These are phyloP conservation scores for Reticulascus tulasneorum DNA, from an alignment of 2,329 filamentous ascomycete genomes.

Conservation along the genomic window DNA sequence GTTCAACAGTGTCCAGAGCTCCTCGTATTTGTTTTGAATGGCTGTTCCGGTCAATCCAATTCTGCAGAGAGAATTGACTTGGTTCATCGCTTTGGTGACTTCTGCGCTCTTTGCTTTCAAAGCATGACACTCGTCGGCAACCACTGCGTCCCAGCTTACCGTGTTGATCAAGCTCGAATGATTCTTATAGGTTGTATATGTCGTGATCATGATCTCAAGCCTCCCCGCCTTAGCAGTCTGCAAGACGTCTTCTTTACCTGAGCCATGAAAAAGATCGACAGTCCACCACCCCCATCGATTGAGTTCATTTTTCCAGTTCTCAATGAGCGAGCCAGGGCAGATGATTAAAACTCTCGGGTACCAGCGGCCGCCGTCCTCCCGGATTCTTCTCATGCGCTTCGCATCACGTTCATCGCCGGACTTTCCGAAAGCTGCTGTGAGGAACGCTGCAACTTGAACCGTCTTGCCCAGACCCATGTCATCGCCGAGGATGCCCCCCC, in stretches of 20 bases:
- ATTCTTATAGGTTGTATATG: slow-evolving; percentile 85
- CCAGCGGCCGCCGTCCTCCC: slow-evolving; percentile 61
- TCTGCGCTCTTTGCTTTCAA: slow-evolving; percentile 78
- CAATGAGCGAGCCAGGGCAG: slow-evolving; percentile 82
- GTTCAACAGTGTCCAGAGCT: slow-evolving; percentile 92
- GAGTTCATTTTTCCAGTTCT: slow-evolving; percentile 88
- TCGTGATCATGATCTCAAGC: slow-evolving; percentile 89
- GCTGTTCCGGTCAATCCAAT: slow-evolving; percentile 93
- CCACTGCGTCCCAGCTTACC: slow-evolving; percentile 86
- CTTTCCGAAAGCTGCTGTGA: slow-evolving; percentile 91
- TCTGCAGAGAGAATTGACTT: slow-evolving; percentile 85
- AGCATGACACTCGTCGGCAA: slow-evolving; percentile 90
- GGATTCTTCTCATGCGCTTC: slow-evolving; percentile 84
- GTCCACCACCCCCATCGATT: slow-evolving; percentile 96
- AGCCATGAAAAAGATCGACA: slow-evolving; percentile 75
- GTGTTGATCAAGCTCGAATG: slow-evolving; percentile 71
- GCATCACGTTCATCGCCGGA: slow-evolving; percentile 81
- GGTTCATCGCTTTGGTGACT: slow-evolving; percentile 81
- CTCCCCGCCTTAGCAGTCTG: slow-evolving; percentile 70
- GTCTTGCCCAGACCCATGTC: slow-evolving; percentile 99
- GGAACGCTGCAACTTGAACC: slow-evolving; percentile 89
- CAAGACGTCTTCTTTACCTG: slow-evolving; percentile 63
- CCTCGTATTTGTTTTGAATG: slow-evolving; percentile 97
- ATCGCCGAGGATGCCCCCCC: slow-evolving; percentile 85
- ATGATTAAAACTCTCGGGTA: slow-evolving; percentile 83